phyloP scores from a whole-genome alignment of 2,329 filamentous ascomycete genomes.

The Parafenestella ontariensis region DNA sequence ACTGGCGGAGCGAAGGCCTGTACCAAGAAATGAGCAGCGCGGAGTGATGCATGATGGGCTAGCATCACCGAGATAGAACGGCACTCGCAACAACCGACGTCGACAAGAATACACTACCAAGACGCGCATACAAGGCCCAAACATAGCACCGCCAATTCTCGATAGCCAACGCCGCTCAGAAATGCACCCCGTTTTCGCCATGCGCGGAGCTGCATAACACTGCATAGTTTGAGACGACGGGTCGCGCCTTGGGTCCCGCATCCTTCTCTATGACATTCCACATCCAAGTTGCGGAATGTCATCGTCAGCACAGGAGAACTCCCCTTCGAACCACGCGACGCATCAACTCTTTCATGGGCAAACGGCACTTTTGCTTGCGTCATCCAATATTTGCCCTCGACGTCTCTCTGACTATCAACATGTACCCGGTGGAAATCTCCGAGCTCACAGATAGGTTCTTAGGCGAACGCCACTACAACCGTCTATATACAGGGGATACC shows the following conservation, averaged over 20 bases:
- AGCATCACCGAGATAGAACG: not conserved
- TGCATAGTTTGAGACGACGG: conserved; percentile 11
- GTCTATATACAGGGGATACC: not conserved
- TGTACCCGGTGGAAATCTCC: not conserved
- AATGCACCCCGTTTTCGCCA: too few species aligned
- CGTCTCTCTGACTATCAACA: not conserved
- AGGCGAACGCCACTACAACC: not conserved
- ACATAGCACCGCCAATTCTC: not conserved
- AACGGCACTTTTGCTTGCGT: not conserved
- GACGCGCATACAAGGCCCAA: not conserved
- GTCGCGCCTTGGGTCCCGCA: conserved; percentile 4
- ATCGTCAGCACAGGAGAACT: not conserved
- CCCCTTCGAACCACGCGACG: not conserved
- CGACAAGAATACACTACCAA: not conserved
- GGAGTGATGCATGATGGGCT: not conserved
- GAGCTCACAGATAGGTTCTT: not conserved
- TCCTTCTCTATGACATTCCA: not conserved
- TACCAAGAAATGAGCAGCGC: not conserved
- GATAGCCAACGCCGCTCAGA: not conserved
- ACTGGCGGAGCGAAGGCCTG: not conserved
- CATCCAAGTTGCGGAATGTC: not conserved
- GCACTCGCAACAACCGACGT: not conserved
- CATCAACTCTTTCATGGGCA: not conserved
- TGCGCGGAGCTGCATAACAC: conserved; percentile 4
- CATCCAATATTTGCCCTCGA: not conserved